These are phyloP conservation scores for Fusarium nygamai DNA, from an alignment of 2,329 filamentous ascomycete species.

Conservation along the genomic window DNA sequence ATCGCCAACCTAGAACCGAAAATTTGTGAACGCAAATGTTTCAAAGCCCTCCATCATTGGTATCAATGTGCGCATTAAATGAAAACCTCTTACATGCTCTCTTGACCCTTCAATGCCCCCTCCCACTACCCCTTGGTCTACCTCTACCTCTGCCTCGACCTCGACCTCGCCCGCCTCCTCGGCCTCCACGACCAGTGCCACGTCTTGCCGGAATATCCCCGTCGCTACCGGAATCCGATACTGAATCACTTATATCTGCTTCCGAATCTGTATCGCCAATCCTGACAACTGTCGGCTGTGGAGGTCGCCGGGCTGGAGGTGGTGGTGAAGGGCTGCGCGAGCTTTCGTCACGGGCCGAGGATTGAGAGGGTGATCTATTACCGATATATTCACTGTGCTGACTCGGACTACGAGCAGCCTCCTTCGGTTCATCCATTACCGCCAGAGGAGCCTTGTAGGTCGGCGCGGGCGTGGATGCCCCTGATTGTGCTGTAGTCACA, in stretches of 20 bases:
- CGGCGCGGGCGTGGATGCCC: neutral
- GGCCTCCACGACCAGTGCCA: constrained; percentile 34
- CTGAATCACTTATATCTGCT: constrained; percentile 16
- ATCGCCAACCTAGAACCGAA: neutral
- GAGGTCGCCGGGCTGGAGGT: neutral
- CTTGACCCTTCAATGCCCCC: constrained; percentile 9
- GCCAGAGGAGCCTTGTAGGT: neutral
- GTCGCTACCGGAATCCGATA: constrained; percentile 33
- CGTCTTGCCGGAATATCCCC: constrained; percentile 41
- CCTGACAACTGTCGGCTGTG: constrained; percentile 37
- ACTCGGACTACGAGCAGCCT: neutral
- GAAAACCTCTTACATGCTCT: neutral
- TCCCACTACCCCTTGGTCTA: constrained; percentile 19
- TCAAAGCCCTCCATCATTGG: neutral
- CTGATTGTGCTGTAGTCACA: constrained; percentile 6
- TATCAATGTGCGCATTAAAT: constrained; percentile 11
- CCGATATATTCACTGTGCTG: neutral
- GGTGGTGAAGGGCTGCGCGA: constrained; percentile 30
- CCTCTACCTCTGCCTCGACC: constrained; percentile 32
- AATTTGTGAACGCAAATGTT: neutral
- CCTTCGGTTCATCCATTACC: neutral
- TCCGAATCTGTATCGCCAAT: constrained; percentile 42
- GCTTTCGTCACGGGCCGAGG: constrained; percentile 11
- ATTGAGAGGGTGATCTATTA: neutral
- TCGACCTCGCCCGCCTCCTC: constrained; percentile 38